These are phyloP conservation scores for Cladorrhinum sp. DNA, from an alignment of 2,329 filamentous ascomycete genomes.

Conservation along the genomic window DNA sequence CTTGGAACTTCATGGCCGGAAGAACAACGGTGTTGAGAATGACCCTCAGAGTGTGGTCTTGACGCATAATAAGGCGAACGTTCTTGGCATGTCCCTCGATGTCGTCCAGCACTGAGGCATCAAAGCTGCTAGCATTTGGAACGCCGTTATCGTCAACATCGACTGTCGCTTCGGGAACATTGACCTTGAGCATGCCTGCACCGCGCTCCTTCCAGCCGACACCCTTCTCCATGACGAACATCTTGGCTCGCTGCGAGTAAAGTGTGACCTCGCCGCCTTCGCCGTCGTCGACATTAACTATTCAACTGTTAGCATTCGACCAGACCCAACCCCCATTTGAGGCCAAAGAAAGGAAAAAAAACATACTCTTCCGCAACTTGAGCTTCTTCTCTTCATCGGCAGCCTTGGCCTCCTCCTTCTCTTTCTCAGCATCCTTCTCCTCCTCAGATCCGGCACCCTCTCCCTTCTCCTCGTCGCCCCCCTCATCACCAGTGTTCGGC, in stretches of 20 bases:
- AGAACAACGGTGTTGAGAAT: slow-evolving; percentile 82
- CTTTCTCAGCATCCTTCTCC: slow-evolving; percentile 51
- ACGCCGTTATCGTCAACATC: slow-evolving; percentile 52
- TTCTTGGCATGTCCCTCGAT: slow-evolving; percentile 42
- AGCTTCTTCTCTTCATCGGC: slow-evolving; percentile 62
- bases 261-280: slow-evolving; percentile 78
- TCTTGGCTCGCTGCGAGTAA: slow-evolving; percentile 74
- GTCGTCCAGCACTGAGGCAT: slow-evolving; percentile 50
- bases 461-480: slow-evolving; percentile 42
- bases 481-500: neutral
- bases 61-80: slow-evolving; percentile 81
- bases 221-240: slow-evolving; percentile 73
- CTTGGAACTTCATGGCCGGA: slow-evolving; percentile 74
- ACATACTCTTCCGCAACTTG: slow-evolving; percentile 67
- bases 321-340: neutral
- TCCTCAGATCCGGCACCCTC: slow-evolving; percentile 43
- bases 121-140: slow-evolving; percentile 52
- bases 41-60: slow-evolving; percentile 83
- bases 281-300: slow-evolving; percentile 75
- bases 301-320: neutral
- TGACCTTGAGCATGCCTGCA: slow-evolving; percentile 78
- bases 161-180: slow-evolving; percentile 60
- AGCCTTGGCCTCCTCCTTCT: slow-evolving; percentile 50
- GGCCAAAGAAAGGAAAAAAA: neutral
- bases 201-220: slow-evolving; percentile 88